Percentiles rank a stretch among this genome's conserved stretches.
These are phyloP conservation scores for Poa annua DNA, from an alignment of 176 grass and related monocot species.

Conservation along the genomic window DNA sequence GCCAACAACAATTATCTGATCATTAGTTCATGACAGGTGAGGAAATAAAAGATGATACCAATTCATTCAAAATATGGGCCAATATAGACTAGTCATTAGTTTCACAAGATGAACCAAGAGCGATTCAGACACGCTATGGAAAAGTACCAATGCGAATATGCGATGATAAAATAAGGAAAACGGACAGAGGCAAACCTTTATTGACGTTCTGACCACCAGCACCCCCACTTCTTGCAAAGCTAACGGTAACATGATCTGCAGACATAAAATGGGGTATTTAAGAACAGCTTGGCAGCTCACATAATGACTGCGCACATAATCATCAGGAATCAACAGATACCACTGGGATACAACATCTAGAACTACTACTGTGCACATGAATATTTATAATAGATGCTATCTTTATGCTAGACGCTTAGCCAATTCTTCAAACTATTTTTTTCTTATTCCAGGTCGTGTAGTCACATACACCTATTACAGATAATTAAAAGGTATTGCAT, in stretches of 20 bases:
- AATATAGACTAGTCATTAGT: neutral
- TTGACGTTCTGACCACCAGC: constrained; percentile 99
- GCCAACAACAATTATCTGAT: constrained; percentile 10
- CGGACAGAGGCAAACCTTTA: constrained; percentile 58
- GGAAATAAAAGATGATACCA: constrained; percentile 2
- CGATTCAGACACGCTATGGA: neutral
- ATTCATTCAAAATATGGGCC: neutral
- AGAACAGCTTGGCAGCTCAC: constrained; percentile 35
- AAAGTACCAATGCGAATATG: neutral
- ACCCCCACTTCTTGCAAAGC: constrained; percentile 96
- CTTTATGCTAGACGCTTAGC: neutral
- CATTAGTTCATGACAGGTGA: constrained; percentile 13
- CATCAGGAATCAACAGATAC: neutral
- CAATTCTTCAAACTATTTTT: neutral
- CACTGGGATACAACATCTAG: neutral
- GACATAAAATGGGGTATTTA: constrained; percentile 29
- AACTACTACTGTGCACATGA: neutral
- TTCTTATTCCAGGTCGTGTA: neutral
- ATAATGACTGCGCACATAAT: neutral
- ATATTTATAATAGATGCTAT: neutral
- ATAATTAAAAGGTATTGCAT: neutral
- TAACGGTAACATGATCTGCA: constrained; percentile 85
- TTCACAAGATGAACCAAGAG: constrained; percentile 11
- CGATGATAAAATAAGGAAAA: constrained; percentile 9
- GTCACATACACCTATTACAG: constrained; percentile 13